phyloP scores from a whole-genome alignment of 2,329 filamentous ascomycete genomes.

The Tolypocladium ophioglossoides region DNA sequence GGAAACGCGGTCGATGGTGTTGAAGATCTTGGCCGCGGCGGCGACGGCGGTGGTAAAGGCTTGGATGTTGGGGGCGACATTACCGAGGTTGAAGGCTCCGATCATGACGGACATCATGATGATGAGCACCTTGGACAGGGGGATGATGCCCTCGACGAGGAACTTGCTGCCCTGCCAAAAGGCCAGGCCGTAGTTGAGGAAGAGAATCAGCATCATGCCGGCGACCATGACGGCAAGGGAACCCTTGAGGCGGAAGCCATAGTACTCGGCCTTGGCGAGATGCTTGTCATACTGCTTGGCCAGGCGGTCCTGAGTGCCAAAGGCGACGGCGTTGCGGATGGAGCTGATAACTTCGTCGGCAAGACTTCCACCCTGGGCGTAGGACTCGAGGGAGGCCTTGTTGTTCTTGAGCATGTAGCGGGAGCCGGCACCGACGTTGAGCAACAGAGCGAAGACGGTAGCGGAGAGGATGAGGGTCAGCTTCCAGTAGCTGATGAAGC shows the following conservation, averaged over 20 bases:
- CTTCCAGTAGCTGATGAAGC: slow-evolving; percentile 88
- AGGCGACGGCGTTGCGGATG: slow-evolving; percentile 83
- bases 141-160: slow-evolving; percentile 53
- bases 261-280: slow-evolving; percentile 60
- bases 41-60: slow-evolving; percentile 77
- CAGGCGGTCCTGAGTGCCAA: slow-evolving; percentile 88
- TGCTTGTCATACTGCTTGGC: slow-evolving; percentile 75
- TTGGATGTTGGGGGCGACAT: slow-evolving; percentile 75
- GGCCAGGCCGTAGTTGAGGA: slow-evolving; percentile 75
- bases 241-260: slow-evolving; percentile 66
- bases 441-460: slow-evolving; percentile 68
- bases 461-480: slow-evolving; percentile 79
- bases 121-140: slow-evolving; percentile 64
- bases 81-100: slow-evolving; percentile 82
- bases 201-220: slow-evolving; percentile 73
- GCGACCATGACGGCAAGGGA: slow-evolving; percentile 70
- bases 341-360: slow-evolving; percentile 94
- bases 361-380: slow-evolving; percentile 75
- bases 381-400: slow-evolving; percentile 66
- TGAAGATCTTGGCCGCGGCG: slow-evolving; percentile 85
- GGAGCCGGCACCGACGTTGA: slow-evolving; percentile 65
- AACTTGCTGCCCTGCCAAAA: slow-evolving; percentile 83
- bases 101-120: slow-evolving; percentile 89
- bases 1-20: slow-evolving; percentile 80
- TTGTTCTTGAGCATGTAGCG: slow-evolving; percentile 70